These are phyloP conservation scores for Hanseniaspora thailandica DNA, from an alignment of 805 yeast species.

Conservation along the genomic window DNA sequence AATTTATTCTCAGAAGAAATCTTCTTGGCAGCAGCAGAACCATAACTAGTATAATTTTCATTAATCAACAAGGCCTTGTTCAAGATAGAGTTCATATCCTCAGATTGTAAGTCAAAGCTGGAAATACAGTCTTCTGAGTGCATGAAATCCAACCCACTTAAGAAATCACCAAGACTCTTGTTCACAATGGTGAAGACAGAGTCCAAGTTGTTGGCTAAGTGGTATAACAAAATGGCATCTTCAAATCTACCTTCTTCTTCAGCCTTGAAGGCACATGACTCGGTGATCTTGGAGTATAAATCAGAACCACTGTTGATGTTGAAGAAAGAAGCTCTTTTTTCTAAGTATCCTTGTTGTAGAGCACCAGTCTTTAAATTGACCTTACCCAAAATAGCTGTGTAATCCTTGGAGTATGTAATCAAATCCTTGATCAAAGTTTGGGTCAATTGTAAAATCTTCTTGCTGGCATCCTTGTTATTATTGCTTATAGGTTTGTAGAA, in stretches of 20 bases:
- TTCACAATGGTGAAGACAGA: constrained; percentile 67
- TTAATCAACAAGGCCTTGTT: constrained; percentile 30
- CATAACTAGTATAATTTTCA: constrained; percentile 33
- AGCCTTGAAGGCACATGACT: constrained; percentile 73
- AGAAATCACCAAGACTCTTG: constrained; percentile 62
- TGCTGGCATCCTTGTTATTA: constrained; percentile 37
- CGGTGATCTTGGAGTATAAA: constrained; percentile 61
- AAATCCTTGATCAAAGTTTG: constrained; percentile 76
- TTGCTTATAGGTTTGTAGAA: constrained; percentile 27
- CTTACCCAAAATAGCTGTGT: constrained; percentile 70
- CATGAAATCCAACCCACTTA: constrained; percentile 31
- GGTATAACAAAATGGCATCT: constrained; percentile 77
- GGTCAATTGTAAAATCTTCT: constrained; percentile 42
- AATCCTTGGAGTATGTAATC: constrained; percentile 77
- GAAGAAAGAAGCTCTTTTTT: constrained; percentile 57
- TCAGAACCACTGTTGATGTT: constrained; percentile 45
- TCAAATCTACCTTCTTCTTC: constrained; percentile 82
- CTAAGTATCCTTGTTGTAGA: constrained; percentile 73
- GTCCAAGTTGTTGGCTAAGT: constrained; percentile 76
- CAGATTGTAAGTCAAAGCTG: constrained; percentile 28
- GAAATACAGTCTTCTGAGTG: constrained; percentile 10
- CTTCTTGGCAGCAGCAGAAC: constrained; percentile 46
- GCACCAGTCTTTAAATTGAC: constrained; percentile 62
- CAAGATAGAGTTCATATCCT: constrained; percentile 34
- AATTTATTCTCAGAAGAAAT: constrained; percentile 46